Percentiles rank a stretch among this genome's conserved stretches.
Conservation (phyloP, 2,329 filamentous ascomycete genomes). For the Apiospora sp. region DNA sequence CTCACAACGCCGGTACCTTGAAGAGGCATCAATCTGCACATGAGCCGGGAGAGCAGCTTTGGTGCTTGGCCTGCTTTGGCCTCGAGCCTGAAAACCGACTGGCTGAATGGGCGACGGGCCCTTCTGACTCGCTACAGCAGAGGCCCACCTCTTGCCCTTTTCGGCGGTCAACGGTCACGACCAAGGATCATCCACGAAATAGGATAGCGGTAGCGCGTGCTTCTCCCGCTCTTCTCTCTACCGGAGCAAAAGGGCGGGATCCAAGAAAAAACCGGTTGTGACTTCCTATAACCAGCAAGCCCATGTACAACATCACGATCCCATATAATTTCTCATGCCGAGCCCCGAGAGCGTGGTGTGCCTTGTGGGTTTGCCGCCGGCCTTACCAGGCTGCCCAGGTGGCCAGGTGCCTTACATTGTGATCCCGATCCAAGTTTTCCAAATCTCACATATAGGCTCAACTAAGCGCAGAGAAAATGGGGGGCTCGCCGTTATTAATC, state of each 20-base stretch:
- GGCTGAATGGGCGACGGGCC: neutral
- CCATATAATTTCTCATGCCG: neutral
- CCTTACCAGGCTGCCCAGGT: neutral
- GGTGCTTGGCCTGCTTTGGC: neutral
- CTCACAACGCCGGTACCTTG: neutral
- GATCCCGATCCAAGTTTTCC: conserved; percentile 4
- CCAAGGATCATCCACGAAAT: conserved; percentile 19
- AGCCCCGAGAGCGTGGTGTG: neutral
- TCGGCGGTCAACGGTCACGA: conserved; percentile 21
- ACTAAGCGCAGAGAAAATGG: neutral
- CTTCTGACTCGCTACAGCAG: conserved; percentile 4
- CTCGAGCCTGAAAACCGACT: neutral
- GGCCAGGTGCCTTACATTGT: neutral
- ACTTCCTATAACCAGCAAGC: neutral
- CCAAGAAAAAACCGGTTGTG: conserved; percentile 5
- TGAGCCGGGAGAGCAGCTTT: neutral
- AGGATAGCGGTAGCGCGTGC: conserved; percentile 13
- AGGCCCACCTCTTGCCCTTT: conserved; percentile 1
- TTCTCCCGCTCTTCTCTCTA: conserved; percentile 12
- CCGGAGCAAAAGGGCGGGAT: neutral
- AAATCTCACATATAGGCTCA: neutral
- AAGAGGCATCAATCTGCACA: neutral
- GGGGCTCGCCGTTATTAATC: neutral
- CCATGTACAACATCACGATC: neutral
- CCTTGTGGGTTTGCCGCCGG: neutral